These are phyloP conservation scores for Ceratocystis alfenasii DNA, from an alignment of 2,329 filamentous ascomycete species.

Conservation along the genomic window DNA sequence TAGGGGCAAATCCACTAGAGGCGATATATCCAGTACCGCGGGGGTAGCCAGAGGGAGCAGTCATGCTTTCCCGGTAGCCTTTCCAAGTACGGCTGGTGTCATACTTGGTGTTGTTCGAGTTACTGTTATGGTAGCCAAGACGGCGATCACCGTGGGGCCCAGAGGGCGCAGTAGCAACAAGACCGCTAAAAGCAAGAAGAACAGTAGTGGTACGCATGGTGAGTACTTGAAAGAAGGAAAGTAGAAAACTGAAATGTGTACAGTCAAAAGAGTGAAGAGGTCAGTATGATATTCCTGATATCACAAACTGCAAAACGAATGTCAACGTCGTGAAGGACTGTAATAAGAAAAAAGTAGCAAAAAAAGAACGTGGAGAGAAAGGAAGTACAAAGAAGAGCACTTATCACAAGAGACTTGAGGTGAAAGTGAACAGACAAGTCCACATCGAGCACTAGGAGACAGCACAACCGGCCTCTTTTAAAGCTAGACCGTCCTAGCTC, in stretches of 20 bases:
- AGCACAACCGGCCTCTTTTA: background rate
- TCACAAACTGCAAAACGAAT: background rate
- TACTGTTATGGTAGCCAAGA: background rate
- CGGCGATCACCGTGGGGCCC: background rate
- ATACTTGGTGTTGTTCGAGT: background rate
- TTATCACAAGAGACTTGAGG: slow-evolving; percentile 11
- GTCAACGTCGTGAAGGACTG: background rate
- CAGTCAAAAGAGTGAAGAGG: background rate
- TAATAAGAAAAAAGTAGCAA: background rate
- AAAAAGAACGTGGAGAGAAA: background rate
- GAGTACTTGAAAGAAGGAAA: background rate
- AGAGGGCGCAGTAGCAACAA: slow-evolving; percentile 10
- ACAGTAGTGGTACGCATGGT: slow-evolving; percentile 15
- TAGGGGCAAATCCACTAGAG: background rate
- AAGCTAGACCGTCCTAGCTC: background rate
- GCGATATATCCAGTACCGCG: background rate
- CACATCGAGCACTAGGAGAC: background rate
- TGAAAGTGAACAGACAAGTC: background rate
- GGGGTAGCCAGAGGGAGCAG: background rate
- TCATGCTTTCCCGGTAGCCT: background rate
- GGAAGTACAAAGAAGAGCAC: background rate
- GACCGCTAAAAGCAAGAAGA: slow-evolving; percentile 8
- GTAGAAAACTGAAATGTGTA: background rate
- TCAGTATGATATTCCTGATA: background rate
- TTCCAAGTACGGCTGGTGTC: background rate